Base-by-base conservation (phyloP, 352 stramenopile species). In the Globisporangium lucens region DNA sequence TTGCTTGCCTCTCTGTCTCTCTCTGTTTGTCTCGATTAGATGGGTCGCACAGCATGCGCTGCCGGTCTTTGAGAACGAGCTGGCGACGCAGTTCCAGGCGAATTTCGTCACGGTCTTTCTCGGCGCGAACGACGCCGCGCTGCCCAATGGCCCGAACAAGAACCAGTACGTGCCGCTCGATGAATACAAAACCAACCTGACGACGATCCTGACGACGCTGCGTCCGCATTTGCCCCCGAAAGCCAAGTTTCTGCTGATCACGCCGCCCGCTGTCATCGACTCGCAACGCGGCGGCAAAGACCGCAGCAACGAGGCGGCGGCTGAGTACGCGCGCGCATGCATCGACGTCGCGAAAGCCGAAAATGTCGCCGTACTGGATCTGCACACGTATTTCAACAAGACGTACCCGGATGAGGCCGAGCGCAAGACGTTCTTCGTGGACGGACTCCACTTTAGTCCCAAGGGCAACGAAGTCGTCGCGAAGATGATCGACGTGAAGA, bases 71-170 rank as follows among this genome's bases (percentile, higher is more conserved):
- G 68, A 69, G 15, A 55, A 68, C 0, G 80, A 90, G 49, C 63
- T 86, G 24, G 36, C 64, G 27, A 56, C 51, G 12, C 74, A 67
- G 76, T 56, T 68, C 15, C 33, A 56, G 53, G 75, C 77, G 12
- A 66, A 68, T 4, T 38, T 91, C 12, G 71, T 90, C 27, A 87
- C 76, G 27, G 43, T 90, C 10, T 89, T 77, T 74, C 69, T 89
- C 5, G 83, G 83, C 20, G 75, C 83, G 27, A 91, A 91, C 69
- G 83, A 91, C 59, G 79, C 83, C 2, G 77, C 75, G 4, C 66
- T 82, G 12, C 12, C 56, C 4, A 57, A 76, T n/a, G 80, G 82
- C 29, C 41, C 59, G 10, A 66, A 69, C 33, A 60, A 66, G 29
- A 61, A 60, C 13, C 76, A 82, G 47, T 71, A 85, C 56, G 78